These are phyloP conservation scores for Ramaria rubella DNA, from an alignment of 768 basidiomycete species.

Conservation along the genomic window DNA sequence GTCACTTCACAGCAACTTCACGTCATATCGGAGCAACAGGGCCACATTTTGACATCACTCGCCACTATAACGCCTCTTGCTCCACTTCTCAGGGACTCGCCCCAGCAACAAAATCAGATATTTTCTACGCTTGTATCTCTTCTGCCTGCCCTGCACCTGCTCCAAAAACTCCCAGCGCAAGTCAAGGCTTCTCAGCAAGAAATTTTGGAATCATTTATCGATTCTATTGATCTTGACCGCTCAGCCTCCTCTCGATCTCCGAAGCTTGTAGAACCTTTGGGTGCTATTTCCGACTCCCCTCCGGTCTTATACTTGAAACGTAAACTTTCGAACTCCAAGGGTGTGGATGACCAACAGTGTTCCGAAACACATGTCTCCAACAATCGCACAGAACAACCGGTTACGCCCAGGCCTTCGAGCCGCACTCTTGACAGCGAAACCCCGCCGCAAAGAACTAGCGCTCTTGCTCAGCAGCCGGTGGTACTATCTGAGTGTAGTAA, in stretches of 20 bases:
- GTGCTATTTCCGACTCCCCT: not conserved
- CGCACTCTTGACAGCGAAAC: not conserved
- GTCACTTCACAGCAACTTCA: slow-evolving; percentile 31
- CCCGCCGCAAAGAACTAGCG: not conserved
- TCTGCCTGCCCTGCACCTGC: not conserved
- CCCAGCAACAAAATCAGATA: slow-evolving; percentile 5
- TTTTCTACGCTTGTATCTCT: not conserved
- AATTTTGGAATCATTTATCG: not conserved
- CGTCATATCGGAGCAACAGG: slow-evolving; percentile 57
- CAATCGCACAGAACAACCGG: not conserved
- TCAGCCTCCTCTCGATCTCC: not conserved
- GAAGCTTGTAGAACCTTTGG: not conserved
- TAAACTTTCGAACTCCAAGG: not conserved
- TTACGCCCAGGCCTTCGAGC: not conserved
- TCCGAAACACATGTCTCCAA: not conserved
- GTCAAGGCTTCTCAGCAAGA: not conserved
- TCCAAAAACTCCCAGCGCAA: slow-evolving; percentile 3
- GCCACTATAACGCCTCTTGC: slow-evolving; percentile 52
- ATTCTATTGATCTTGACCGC: not conserved
- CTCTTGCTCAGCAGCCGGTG: not conserved
- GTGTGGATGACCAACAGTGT: not conserved
- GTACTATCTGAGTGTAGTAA: not conserved
- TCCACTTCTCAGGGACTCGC: not conserved
- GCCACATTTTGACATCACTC: slow-evolving; percentile 45
- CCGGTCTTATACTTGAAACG: not conserved